Evolutionary conservation across 169 alveolate genomes (phyloP).

Genomic region (Eimeria falciformis): DNA sequence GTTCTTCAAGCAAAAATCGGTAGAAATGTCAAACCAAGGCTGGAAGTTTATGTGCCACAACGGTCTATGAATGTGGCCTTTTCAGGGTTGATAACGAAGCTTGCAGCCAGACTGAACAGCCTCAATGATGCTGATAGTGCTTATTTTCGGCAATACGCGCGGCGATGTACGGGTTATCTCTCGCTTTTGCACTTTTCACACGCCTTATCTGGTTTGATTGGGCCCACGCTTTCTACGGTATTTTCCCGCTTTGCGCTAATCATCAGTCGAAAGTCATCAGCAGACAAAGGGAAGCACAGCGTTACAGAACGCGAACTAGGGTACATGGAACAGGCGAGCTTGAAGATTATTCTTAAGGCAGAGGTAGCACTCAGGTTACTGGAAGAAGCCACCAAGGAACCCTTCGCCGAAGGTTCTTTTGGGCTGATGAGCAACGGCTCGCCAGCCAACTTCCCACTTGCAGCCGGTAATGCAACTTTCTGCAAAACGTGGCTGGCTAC

Average conservation of each 20-base stretch:
- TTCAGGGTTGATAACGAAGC: slow-evolving; percentile 44
- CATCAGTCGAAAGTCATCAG: background rate
- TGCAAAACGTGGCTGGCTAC: background rate
- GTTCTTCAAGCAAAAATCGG: too few relatives aligned
- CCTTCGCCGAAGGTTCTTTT: slow-evolving; percentile 14
- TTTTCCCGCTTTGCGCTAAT: slow-evolving; percentile 47
- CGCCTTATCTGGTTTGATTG: slow-evolving; percentile 7
- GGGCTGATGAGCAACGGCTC: slow-evolving; percentile 55
- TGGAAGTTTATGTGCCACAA: too few relatives aligned
- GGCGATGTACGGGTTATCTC: slow-evolving; percentile 49
- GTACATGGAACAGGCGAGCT: slow-evolving; percentile 44
- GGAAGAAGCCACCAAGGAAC: slow-evolving; percentile 9
- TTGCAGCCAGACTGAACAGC: slow-evolving; percentile 15
- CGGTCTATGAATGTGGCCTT: background rate
- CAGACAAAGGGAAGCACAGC: slow-evolving; percentile 15
- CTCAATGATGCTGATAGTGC: background rate
- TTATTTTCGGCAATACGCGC: background rate
- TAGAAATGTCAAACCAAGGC: too few relatives aligned
- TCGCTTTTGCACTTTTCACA: slow-evolving; percentile 11
- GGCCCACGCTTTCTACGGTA: slow-evolving; percentile 14
- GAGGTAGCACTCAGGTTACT: slow-evolving; percentile 45
- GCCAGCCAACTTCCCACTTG: slow-evolving; percentile 50
- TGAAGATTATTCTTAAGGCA: slow-evolving; percentile 47
- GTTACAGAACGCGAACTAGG: slow-evolving; percentile 49
- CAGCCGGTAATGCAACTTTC: slow-evolving; percentile 35